Base-by-base conservation (phyloP, 441 rosid species). In the Rhodomyrtus psidioides region DNA sequence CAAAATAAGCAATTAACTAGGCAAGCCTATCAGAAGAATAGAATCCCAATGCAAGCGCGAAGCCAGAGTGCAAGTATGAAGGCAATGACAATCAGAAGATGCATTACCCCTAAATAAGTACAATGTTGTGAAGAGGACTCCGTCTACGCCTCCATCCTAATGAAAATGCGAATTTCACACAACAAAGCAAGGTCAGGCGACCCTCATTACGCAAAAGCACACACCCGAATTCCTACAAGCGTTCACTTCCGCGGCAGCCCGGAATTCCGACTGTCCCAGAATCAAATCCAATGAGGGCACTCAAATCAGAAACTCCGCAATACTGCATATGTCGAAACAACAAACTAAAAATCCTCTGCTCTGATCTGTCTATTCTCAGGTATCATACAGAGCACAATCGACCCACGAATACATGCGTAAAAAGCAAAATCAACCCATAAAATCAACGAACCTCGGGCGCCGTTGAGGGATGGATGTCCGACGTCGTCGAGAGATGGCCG, bases 61-160 rank as follows among this genome's bases (percentile, higher is more conserved):
- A 82, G 56, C 88, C 16, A 88, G 62, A 44, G 58, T 70, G 85
- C 82, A 44, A 70, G 85, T 34, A 83, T 51, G 84, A 86, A 26
- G 87, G 83, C 86, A 86, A 88, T 82, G 88, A 53, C 82, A 55
- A 88, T 46, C 82, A 46, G 46, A 55, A 44, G 24, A 49, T 60
- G 62, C 87, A 16, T 55, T 51, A 87, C 28, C 51, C 42, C 65
- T 13, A 56, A 24, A 44, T 19, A 53, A 76, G 42, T 4, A 12
- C 46, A 23, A 59, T 59, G 60, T 26, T 5, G 17, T 55, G 59
- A 76, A 65, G 86, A 83, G 87, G 84, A 83, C 82, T 84, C 84
- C 87, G 82, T 87, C 93, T 91, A 89, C 79, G 86, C 88, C n/a
- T 89, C 93, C 92, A 91, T 92, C 92, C 90, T 91, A 82, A 75